Evolutionary conservation across 495 filamentous ascomycete species (phyloP).

Genomic region (Cudoniella acicularis): DNA sequence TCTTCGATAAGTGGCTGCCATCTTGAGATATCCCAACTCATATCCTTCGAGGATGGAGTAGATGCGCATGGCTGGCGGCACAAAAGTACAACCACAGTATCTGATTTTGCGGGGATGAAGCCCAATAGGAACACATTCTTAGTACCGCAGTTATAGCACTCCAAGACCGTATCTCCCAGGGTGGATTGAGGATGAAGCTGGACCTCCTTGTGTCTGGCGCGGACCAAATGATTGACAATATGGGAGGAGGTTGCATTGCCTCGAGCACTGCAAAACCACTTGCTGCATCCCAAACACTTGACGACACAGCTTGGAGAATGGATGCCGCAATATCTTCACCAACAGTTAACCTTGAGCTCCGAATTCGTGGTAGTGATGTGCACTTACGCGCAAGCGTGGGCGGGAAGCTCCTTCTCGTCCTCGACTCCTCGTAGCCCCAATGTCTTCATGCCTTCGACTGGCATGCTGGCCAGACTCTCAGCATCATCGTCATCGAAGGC

Average conservation of each 20-base stretch:
- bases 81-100: constrained; percentile 94
- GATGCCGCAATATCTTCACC: constrained; percentile 86
- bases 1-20: constrained; percentile 99
- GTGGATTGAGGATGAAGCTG: constrained; percentile 92
- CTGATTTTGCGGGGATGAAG: constrained; percentile 98
- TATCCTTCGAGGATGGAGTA: constrained; percentile 95
- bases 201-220: constrained; percentile 97
- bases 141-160: constrained; percentile 99
- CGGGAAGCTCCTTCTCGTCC: constrained; percentile 88
- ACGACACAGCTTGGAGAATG: constrained; percentile 93
- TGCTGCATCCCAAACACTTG: constrained; percentile 91
- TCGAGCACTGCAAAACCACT: constrained; percentile 99
- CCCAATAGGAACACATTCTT: constrained; percentile 99
- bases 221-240: constrained; percentile 97
- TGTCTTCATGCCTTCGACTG: constrained; percentile 69
- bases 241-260: constrained; percentile 96
- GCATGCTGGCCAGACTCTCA: constrained; percentile 85
- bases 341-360: background rate
- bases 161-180: constrained; percentile 94
- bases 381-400: constrained; percentile 95
- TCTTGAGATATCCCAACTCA: constrained; percentile 98
- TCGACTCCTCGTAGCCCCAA: constrained; percentile 59
- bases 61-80: constrained; percentile 96
- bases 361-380: background rate
- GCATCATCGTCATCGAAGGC: constrained; percentile 85